Conservation (phyloP, 1,284 basidiomycete species). For the Rhodotorula sp. region DNA sequence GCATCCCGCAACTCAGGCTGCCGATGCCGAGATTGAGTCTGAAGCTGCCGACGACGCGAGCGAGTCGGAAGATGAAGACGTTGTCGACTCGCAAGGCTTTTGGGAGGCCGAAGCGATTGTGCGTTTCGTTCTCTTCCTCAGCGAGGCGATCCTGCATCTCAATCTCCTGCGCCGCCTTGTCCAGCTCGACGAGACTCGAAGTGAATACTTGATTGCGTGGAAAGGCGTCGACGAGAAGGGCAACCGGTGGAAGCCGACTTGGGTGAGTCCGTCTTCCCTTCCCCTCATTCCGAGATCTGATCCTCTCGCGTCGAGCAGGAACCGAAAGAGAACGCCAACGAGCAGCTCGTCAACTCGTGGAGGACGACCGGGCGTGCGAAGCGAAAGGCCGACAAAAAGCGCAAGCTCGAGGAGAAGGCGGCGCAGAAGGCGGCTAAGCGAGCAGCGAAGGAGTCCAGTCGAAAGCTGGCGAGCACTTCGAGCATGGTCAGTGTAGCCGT, state of each 20-base stretch:
- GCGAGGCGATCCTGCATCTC: neutral
- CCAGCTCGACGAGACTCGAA: conserved; percentile 21
- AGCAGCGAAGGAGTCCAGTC: neutral
- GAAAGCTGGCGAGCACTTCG: neutral
- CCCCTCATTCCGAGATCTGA: neutral
- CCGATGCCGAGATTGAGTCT: no score
- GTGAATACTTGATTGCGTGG: conserved; percentile 27
- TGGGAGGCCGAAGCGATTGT: conserved; percentile 31
- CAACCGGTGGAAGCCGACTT: conserved; percentile 20
- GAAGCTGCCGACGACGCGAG: neutral
- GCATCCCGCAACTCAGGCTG: conserved; percentile 19
- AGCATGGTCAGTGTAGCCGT: neutral
- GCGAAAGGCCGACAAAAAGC: conserved; percentile 3
- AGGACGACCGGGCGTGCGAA: neutral
- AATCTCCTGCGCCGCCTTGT: neutral
- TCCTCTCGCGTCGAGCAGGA: conserved; percentile 16
- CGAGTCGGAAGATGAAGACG: neutral
- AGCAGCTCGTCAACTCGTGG: conserved; percentile 13
- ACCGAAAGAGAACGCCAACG: conserved; percentile 29
- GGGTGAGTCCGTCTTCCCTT: conserved; percentile 14
- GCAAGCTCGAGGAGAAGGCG: neutral
- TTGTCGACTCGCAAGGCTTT: conserved; percentile 19
- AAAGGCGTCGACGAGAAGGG: conserved; percentile 27
- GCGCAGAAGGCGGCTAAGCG: neutral
- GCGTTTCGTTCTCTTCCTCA: neutral